A percentile compares a stretch with the other conserved stretches of the same genome.
phyloP scores from a whole-genome alignment of 345 rosid genomes.

The Moricandia arvensis region DNA sequence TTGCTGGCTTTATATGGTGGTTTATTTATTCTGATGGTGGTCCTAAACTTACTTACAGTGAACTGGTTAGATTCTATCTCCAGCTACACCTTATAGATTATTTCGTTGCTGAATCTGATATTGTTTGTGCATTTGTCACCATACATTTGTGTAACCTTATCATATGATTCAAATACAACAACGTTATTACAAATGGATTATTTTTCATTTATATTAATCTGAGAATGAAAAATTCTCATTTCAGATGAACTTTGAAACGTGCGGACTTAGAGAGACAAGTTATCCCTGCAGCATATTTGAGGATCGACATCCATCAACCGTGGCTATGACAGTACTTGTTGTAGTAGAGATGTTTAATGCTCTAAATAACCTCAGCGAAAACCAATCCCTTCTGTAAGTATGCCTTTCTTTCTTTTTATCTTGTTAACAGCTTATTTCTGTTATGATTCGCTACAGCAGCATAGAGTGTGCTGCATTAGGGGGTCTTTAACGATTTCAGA shows the following conservation, averaged over 20 bases:
- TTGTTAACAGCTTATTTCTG: background rate
- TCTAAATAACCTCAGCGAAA: slow-evolving; percentile 97
- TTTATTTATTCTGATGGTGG: slow-evolving; percentile 79
- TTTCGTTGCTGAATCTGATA: slow-evolving; percentile 6
- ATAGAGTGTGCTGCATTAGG: background rate
- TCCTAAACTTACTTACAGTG: slow-evolving; percentile 81
- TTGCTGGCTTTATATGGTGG: slow-evolving; percentile 99
- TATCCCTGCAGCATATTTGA: slow-evolving; percentile 93
- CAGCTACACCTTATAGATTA: background rate
- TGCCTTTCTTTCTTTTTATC: slow-evolving; percentile 1
- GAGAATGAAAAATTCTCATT: slow-evolving; percentile 20
- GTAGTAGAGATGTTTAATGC: slow-evolving; percentile 99
- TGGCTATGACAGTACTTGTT: slow-evolving; percentile 98
- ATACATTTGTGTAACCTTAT: background rate
- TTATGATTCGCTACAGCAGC: background rate
- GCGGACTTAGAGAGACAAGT: slow-evolving; percentile 77
- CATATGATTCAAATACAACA: background rate
- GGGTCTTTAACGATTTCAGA: background rate
- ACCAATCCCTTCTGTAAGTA: slow-evolving; percentile 93
- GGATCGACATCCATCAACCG: slow-evolving; percentile 94
- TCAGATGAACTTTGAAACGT: slow-evolving; percentile 94
- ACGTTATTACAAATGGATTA: background rate
- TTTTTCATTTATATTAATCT: slow-evolving; percentile 2
- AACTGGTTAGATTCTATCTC: slow-evolving; percentile 61
- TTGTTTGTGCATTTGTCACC: slow-evolving; percentile 9